Conservation (phyloP, 257 asterid genomes). For the Penstemon eatonii region DNA sequence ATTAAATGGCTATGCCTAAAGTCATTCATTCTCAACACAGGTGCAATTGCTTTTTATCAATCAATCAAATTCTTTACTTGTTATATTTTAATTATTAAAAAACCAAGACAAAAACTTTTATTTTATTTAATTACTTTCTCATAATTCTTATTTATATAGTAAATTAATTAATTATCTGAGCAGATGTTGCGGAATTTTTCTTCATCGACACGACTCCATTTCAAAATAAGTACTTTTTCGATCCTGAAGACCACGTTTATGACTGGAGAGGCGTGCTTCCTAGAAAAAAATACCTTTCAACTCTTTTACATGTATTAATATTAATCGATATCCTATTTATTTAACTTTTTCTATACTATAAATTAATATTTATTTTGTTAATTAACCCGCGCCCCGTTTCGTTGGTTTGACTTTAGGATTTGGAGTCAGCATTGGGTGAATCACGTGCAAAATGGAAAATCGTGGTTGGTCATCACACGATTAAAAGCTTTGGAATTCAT, state of each 20-base stretch:
- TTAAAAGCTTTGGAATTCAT: constrained; percentile 66
- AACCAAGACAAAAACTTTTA: too few species aligned
- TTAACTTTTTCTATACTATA: too few species aligned
- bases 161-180: not conserved
- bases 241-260: constrained; percentile 53
- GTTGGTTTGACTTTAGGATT: constrained; percentile 42
- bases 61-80: too few species aligned
- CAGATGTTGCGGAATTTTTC: constrained; percentile 71
- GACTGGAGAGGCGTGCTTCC: constrained; percentile 76
- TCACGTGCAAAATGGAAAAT: constrained; percentile 74
- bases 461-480: constrained; percentile 74
- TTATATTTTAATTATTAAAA: not conserved
- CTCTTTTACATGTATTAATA: constrained; percentile 40
- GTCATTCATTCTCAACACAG: constrained; percentile 51
- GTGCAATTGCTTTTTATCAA: not conserved
- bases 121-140: not conserved
- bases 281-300: constrained; percentile 44
- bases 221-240: constrained; percentile 52
- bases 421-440: constrained; percentile 47
- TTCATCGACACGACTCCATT: constrained; percentile 80
- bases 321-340: not conserved
- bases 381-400: not conserved
- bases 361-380: not conserved
- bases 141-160: not conserved
- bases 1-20: constrained; percentile 65